Evolutionary conservation across 179 eudicot species (phyloP).

Genomic region (Silene coronaria): DNA sequence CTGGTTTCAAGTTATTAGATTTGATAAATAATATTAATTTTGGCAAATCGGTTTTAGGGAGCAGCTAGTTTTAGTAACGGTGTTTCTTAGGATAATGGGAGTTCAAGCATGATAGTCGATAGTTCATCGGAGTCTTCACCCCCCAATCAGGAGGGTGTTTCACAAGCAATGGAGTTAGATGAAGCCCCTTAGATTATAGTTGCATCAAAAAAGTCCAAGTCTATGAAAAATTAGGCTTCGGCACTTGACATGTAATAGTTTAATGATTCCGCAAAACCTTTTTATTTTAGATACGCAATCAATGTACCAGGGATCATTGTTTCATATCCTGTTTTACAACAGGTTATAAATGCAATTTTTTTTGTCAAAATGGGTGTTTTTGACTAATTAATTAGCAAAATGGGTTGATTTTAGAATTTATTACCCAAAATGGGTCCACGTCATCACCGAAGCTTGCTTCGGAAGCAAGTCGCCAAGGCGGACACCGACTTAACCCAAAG

Average conservation of each 20-base stretch:
- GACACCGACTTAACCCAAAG: too few relatives aligned
- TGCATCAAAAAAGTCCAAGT: constrained; percentile 11
- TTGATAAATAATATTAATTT: too few relatives aligned
- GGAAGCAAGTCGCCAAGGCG: too few relatives aligned
- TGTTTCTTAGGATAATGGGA: background rate
- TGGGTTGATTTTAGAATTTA: too few relatives aligned
- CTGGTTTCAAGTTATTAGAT: too few relatives aligned
- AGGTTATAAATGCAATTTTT: too few relatives aligned
- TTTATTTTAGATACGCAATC: background rate
- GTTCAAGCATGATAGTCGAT: background rate
- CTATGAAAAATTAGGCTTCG: constrained; percentile 2
- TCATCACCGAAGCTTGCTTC: too few relatives aligned
- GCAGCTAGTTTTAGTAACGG: background rate
- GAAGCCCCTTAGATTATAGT: constrained; percentile 9
- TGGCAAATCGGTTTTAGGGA: background rate
- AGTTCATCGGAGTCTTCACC: background rate
- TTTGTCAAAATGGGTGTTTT: too few relatives aligned
- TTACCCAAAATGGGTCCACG: too few relatives aligned
- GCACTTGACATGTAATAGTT: background rate
- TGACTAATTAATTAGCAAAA: too few relatives aligned
- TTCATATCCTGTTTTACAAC: too few relatives aligned
- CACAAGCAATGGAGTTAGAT: constrained; percentile 12
- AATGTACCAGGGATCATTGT: too few relatives aligned
- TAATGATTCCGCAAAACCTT: background rate
- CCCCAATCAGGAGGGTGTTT: constrained; percentile 4